Conservation (phyloP, 208 protist species). For the Leishmania martiniquensis region DNA sequence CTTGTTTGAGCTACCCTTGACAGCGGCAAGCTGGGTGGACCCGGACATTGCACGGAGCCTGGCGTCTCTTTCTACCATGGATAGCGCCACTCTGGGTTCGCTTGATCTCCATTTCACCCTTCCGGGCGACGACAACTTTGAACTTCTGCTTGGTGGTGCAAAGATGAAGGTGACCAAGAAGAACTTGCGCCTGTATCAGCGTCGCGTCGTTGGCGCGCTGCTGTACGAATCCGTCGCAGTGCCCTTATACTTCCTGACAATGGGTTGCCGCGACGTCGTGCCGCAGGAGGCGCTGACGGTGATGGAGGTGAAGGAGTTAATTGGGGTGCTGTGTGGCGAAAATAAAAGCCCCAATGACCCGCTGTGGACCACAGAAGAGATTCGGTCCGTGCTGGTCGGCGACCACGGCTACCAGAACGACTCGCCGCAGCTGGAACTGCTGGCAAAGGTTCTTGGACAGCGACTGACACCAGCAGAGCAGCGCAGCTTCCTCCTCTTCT, state of each 20-base stretch:
- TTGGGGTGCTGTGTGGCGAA: constrained; percentile 67
- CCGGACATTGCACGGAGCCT: constrained; percentile 51
- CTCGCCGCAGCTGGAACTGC: constrained; percentile 75
- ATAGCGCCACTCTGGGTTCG: constrained; percentile 36
- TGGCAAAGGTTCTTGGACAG: constrained; percentile 65
- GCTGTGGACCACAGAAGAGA: constrained; percentile 80
- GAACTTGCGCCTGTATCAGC: constrained; percentile 68
- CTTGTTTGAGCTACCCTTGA: constrained; percentile 59
- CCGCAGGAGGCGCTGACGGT: constrained; percentile 63
- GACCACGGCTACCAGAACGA: constrained; percentile 92
- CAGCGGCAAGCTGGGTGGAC: constrained; percentile 66
- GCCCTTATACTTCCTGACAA: constrained; percentile 63
- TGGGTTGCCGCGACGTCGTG: constrained; percentile 80
- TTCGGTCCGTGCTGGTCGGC: constrained; percentile 79
- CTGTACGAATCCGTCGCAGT: constrained; percentile 78
- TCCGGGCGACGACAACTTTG: constrained; percentile 72
- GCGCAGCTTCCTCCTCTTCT: constrained; percentile 88
- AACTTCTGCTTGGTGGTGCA: constrained; percentile 56
- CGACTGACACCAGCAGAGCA: constrained; percentile 84
- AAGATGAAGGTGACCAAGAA: constrained; percentile 45
- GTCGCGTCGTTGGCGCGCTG: constrained; percentile 55
- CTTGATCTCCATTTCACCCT: constrained; percentile 87
- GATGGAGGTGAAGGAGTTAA: constrained; percentile 66
- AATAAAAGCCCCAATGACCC: constrained; percentile 42
- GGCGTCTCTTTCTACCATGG: constrained; percentile 40